These are phyloP conservation scores for Naganishia friedmannii DNA, from an alignment of 768 basidiomycete species.

Conservation along the genomic window DNA sequence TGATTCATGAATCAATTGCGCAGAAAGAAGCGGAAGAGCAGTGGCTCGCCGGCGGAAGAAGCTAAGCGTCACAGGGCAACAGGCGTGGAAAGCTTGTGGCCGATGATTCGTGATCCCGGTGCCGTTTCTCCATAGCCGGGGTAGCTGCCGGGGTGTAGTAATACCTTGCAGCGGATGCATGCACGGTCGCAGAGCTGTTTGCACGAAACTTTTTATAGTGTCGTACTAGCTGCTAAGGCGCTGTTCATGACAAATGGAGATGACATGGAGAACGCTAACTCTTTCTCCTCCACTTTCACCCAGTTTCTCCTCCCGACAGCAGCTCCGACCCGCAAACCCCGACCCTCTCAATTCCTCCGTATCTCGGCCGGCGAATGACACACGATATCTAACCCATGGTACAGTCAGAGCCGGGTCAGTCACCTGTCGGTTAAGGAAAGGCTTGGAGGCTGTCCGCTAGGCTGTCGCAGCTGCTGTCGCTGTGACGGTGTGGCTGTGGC, in stretches of 20 bases:
- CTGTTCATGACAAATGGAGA: not conserved
- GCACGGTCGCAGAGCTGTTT: not conserved
- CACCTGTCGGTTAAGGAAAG: not conserved
- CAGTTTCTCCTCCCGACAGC: not conserved
- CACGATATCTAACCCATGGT: not conserved
- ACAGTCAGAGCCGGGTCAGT: not conserved
- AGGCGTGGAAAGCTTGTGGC: slow-evolving; percentile 1
- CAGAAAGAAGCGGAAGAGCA: not conserved
- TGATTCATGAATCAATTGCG: too few relatives aligned
- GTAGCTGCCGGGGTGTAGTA: not conserved
- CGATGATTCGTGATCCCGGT: not conserved
- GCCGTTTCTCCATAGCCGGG: not conserved
- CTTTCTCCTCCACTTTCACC: too few relatives aligned
- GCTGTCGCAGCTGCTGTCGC: too few relatives aligned
- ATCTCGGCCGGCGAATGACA: not conserved
- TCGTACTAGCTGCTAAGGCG: not conserved
- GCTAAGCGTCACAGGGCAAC: not conserved
- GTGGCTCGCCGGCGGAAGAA: slow-evolving; percentile 3
- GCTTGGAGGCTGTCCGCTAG: too few relatives aligned
- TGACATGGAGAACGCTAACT: not conserved
- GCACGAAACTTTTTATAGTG: not conserved
- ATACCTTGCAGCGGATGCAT: too few relatives aligned
- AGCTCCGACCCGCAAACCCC: not conserved
- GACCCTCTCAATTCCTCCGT: not conserved
- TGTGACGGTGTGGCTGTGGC: not conserved